Evolutionary conservation across 192 early-diverging fungal species (phyloP).

Genomic region (Backusella circina): DNA sequence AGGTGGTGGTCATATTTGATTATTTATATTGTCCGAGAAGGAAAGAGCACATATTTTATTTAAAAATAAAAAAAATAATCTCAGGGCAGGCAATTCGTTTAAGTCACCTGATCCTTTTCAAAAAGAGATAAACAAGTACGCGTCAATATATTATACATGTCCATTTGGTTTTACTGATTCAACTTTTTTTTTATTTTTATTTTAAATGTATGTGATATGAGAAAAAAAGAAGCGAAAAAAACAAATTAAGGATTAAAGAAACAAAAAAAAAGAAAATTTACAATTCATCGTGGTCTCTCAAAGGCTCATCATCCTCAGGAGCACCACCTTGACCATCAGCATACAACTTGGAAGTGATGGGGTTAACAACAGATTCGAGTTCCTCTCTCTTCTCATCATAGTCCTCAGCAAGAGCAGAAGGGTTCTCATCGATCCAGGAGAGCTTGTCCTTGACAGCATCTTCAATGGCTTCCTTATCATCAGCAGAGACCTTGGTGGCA

Average conservation of each 20-base stretch:
- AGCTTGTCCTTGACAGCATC: conserved; percentile 69
- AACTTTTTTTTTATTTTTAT: not conserved
- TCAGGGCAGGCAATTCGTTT: not conserved
- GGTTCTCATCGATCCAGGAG: conserved; percentile 78
- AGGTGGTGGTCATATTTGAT: conserved; percentile 24
- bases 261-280: conserved; percentile 11
- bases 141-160: no score
- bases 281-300: conserved; percentile 24
- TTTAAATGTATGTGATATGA: not conserved
- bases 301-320: conserved; percentile 10
- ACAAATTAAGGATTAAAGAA: conserved; percentile 1
- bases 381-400: conserved; percentile 95
- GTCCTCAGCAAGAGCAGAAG: conserved; percentile 92
- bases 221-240: not conserved
- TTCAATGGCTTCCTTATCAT: conserved; percentile 88
- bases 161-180: not conserved
- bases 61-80: not conserved
- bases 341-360: conserved; percentile 92
- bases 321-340: conserved; percentile 20
- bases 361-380: conserved; percentile 91
- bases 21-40: not conserved
- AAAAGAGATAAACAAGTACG: no score
- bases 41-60: not conserved
- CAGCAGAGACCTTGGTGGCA: conserved; percentile 55
- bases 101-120: not conserved